Base-by-base conservation (phyloP, 192 early-diverging fungal genomes). In the Ramicandelaber brevisporus region DNA sequence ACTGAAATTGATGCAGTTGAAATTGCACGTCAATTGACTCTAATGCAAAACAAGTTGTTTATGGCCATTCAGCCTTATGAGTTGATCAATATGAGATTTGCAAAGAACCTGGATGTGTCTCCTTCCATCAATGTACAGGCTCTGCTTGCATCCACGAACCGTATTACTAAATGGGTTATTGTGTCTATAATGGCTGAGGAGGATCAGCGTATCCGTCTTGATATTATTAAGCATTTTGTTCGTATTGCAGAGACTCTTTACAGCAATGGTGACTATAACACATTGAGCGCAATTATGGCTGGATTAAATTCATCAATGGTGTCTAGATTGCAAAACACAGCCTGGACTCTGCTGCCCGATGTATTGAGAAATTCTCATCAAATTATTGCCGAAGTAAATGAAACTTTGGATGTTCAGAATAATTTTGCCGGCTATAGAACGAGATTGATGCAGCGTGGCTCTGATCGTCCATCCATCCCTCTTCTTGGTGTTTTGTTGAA, bases 1-100 rank as follows among this genome's bases (percentile, higher is more conserved):
- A 52, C 69, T 17, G 73, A 84, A 11, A 38, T 87, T 17, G 72
- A 70, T 16, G 63, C 83, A 1, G 26, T 70, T 1, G 80, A 87
- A 41, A 51, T 84, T 2, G 83, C 83, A 0, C 56, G 79, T 22
- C 83, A 87, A 42, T 43, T 84, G 25, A 87, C 83, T 4, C 56
- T 87, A n/a, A 62, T 80, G 56, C 67, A 77, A 23, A 57, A 54
- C 33, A 57, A 47, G 33, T 49, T 64, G 36, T 83, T 63, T 34
- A 46, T 44, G 29, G 57, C 56, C 26, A 70, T 87, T 39, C 62
- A 67, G 26, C 70, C 73, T 9, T 46, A 46, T 23, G 83, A 87
- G 48, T 53, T 80, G 14, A 39, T 85, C 22, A 60, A 56, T 33
- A 71, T 78, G 41, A 62, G 63, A 21, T 58, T 55, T 21, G 48